A percentile compares a stretch with the other conserved stretches of the same genome.
phyloP scores from a whole-genome alignment of 306 rosid species.

The Fragaria iinumae region DNA sequence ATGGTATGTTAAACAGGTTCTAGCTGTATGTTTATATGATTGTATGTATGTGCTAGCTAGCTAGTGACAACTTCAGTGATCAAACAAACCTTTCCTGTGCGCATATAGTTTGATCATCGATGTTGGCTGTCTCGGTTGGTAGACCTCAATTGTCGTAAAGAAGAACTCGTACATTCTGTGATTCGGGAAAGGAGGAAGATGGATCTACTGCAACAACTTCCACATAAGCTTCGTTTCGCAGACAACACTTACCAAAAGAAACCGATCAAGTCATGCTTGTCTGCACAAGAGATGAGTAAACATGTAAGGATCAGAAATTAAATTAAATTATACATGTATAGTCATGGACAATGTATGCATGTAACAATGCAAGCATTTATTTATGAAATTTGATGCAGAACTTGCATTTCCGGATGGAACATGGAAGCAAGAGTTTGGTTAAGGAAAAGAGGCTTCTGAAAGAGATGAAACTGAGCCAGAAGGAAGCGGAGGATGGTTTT shows the following conservation, averaged over 20 bases:
- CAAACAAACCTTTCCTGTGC: neutral
- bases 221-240: conserved; percentile 18
- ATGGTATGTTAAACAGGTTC: neutral
- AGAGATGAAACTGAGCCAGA: conserved; percentile 18
- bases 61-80: neutral
- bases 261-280: conserved; percentile 15
- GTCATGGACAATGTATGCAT: neutral
- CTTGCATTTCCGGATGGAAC: conserved; percentile 24
- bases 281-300: conserved; percentile 22
- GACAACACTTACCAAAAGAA: conserved; percentile 23
- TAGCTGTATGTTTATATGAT: neutral
- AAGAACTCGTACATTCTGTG: neutral
- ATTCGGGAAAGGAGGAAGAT: neutral
- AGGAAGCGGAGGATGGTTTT: neutral
- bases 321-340: neutral
- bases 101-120: neutral
- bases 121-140: neutral
- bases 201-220: conserved; percentile 10
- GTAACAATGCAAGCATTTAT: neutral
- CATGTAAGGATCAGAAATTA: conserved; percentile 10
- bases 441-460: conserved; percentile 34
- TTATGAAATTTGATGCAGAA: conserved; percentile 19
- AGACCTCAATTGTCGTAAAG: neutral
- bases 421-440: conserved; percentile 24
- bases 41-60: neutral